These are phyloP conservation scores for Bolboschoenoplectus hybrid DNA, from an alignment of 202 grass and related monocot genomes.

Conservation along the genomic window DNA sequence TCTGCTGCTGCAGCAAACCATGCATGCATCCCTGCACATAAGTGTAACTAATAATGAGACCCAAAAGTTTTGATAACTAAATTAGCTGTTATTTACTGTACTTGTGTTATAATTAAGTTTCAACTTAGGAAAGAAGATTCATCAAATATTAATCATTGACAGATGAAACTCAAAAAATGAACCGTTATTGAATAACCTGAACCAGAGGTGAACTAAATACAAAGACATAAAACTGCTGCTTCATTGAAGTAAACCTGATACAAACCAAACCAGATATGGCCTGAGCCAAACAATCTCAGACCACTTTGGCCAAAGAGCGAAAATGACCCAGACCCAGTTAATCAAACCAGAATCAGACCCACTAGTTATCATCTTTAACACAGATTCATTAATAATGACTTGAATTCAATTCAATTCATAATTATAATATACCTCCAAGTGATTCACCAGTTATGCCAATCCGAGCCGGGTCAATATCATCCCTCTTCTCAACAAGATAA, in stretches of 20 bases:
- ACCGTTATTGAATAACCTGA: neutral
- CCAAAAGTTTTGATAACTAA: neutral
- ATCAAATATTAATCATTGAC: neutral
- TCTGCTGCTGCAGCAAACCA: slow-evolving; percentile 85
- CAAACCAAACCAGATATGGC: neutral
- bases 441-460: slow-evolving; percentile 96
- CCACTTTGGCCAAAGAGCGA: neutral
- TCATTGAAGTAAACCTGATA: neutral
- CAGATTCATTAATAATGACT: no score
- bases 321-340: neutral
- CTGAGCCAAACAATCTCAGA: neutral
- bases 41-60: neutral
- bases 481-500: slow-evolving; percentile 65
- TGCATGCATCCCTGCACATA: slow-evolving; percentile 80
- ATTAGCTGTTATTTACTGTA: neutral
- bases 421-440: slow-evolving; percentile 65
- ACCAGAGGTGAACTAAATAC: neutral
- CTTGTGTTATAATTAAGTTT: neutral
- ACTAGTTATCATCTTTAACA: neutral
- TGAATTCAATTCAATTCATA: slow-evolving; percentile 6
- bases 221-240: neutral
- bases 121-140: neutral
- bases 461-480: slow-evolving; percentile 64
- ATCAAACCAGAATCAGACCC: slow-evolving; percentile 5
- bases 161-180: neutral